Evolutionary conservation across 2,329 filamentous ascomycete species (phyloP), one percentile per base, ranked within the genome.

Genomic region (Colletotrichum tanaceti): DNA sequence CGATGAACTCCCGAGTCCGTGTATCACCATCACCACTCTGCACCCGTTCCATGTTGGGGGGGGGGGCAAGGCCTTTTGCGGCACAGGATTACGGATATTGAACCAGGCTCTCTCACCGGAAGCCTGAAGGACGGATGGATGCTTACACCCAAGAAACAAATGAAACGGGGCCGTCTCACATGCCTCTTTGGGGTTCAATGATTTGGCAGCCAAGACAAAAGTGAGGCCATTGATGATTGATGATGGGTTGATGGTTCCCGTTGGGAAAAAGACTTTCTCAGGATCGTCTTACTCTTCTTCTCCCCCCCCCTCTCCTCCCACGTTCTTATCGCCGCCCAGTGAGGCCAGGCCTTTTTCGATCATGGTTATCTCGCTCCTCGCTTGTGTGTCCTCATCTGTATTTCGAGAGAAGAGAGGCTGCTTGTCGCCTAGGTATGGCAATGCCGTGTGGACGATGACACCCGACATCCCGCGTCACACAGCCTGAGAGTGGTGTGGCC

Each of bases 391-490:
- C 53, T 39, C 13, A 57, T 43, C 28, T 9, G 6, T 28, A 7
- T 28, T 28, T 28, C 22, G 53, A n/a, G n/a, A n/a, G n/a, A n/a
- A 43, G 53, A 43, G 16, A 43, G n/a, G 4, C 28, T 14, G 38
- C n/a, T 22, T 32, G 18, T 14, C 24, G 3, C 22, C 5, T n/a
- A n/a, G n/a, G n/a, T 32, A 24, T 20, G 44, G 39, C 39, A 32
- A 20, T 59, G 20, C 4, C 49, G 20, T 11, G n/a, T n/a, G n/a
- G 41, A 35, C 39, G 52, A 52, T 38, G n/a, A 35, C 35, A 57
- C 58, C 28, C 55, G 43, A 59, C 61, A 68, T 65, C 47, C 61
- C 61, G 49, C 49, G 43, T 41, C 54, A 13, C 22, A 46, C 58
- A 22, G 20, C 38, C 24, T 32, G 24, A 7, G 41, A 46, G 47